phyloP scores from a whole-genome alignment of 2,329 filamentous ascomycete species.

The Botrytis elliptica region DNA sequence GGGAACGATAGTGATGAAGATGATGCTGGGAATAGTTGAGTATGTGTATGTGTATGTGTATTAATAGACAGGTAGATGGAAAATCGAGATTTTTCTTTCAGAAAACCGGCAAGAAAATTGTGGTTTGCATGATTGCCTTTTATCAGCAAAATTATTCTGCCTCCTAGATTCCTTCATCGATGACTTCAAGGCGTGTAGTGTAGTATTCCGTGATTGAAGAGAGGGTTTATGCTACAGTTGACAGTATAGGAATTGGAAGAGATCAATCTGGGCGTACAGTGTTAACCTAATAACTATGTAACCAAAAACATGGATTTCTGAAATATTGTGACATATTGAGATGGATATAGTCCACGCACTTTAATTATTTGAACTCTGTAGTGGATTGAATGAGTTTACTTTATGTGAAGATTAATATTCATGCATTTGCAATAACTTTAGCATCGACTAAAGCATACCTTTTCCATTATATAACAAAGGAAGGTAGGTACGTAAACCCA shows the following conservation, averaged over 20 bases:
- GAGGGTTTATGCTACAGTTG: neutral
- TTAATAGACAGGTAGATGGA: neutral
- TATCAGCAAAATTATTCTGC: neutral
- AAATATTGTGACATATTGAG: too few species aligned
- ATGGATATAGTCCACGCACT: too few species aligned
- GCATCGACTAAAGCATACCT: too few species aligned
- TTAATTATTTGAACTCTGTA: too few species aligned
- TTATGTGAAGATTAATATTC: too few species aligned
- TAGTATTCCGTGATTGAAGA: neutral
- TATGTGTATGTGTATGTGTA: neutral
- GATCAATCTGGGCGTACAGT: too few species aligned
- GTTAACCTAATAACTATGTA: neutral
- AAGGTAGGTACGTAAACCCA: too few species aligned
- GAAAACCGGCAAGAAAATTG: neutral
- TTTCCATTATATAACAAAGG: too few species aligned
- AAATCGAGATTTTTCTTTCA: neutral
- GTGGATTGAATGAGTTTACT: too few species aligned
- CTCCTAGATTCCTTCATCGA: neutral
- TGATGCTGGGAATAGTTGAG: neutral
- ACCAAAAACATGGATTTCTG: fast-evolving
- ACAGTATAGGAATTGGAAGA: too few species aligned
- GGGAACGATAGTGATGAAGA: fast-evolving
- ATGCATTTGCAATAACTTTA: too few species aligned
- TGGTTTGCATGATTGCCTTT: neutral
- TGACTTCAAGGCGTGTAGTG: neutral